These are phyloP conservation scores for Pythium sp. DNA, from an alignment of 352 stramenopile species.

Conservation along the genomic window DNA sequence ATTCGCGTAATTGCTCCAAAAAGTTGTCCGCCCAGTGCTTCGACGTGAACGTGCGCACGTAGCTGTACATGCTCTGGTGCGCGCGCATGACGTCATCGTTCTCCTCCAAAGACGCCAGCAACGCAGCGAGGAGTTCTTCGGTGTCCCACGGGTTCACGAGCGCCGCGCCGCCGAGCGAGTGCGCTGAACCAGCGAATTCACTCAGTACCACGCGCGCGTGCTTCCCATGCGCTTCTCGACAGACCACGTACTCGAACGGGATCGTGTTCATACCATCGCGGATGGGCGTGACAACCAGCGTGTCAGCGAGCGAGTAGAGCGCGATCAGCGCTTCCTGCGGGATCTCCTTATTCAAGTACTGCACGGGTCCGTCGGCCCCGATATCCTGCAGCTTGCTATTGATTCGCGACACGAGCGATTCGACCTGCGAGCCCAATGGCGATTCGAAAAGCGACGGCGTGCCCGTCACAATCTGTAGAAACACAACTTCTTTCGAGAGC, in stretches of 20 bases:
- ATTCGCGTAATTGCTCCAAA: slow-evolving; percentile 75
- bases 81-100: slow-evolving; percentile 65
- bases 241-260: slow-evolving; percentile 89
- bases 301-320: slow-evolving; percentile 84
- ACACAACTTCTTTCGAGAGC: slow-evolving; percentile 91
- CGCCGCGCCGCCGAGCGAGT: slow-evolving; percentile 80
- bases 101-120: slow-evolving; percentile 52
- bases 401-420: slow-evolving; percentile 88
- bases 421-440: slow-evolving; percentile 82
- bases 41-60: slow-evolving; percentile 76
- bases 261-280: slow-evolving; percentile 92
- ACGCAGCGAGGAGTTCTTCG: slow-evolving; percentile 58
- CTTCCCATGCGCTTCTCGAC: slow-evolving; percentile 63
- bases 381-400: slow-evolving; percentile 92
- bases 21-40: slow-evolving; percentile 79
- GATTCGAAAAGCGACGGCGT: slow-evolving; percentile 42
- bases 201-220: slow-evolving; percentile 87
- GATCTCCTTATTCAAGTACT: slow-evolving; percentile 91
- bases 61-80: slow-evolving; percentile 83
- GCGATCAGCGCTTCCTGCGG: slow-evolving; percentile 84
- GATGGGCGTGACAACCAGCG: slow-evolving; percentile 82
- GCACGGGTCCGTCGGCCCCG: slow-evolving; percentile 78
- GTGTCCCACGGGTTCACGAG: slow-evolving; percentile 90
- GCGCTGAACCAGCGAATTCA: slow-evolving; percentile 88
- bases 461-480: slow-evolving; percentile 91